Percentiles rank a stretch among this genome's conserved stretches.
phyloP scores from a whole-genome alignment of 2,329 filamentous ascomycete genomes.

The Neurospora crassa region DNA sequence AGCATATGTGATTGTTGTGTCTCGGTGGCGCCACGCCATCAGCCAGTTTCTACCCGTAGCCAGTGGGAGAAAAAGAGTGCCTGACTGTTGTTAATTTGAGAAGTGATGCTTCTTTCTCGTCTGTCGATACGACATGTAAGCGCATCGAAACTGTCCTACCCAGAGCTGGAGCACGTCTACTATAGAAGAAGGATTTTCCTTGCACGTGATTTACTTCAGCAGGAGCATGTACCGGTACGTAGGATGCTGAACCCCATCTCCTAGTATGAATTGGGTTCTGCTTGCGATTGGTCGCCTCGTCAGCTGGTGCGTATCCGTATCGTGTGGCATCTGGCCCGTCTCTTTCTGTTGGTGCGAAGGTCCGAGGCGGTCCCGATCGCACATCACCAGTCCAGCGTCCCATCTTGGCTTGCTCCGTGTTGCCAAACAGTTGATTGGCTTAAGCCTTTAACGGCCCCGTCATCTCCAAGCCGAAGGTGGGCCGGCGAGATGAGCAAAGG shows the following conservation, averaged over 20 bases:
- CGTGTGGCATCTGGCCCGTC: background rate
- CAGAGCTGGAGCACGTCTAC: background rate
- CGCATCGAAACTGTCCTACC: background rate
- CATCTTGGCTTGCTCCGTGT: background rate
- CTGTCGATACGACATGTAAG: background rate
- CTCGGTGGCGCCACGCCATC: background rate
- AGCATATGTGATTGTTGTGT: background rate
- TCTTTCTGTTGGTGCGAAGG: background rate
- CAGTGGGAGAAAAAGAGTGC: background rate
- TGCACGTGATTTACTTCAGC: background rate
- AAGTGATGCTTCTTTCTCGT: background rate
- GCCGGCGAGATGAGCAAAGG: background rate
- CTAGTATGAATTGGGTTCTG: background rate
- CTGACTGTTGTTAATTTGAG: background rate
- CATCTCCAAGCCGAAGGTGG: background rate
- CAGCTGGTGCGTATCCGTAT: background rate
- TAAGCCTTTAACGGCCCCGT: background rate
- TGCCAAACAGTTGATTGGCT: background rate
- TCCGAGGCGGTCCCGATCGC: background rate
- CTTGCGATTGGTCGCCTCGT: background rate
- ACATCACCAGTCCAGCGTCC: background rate
- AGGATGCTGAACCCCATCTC: background rate
- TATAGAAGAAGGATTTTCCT: background rate
- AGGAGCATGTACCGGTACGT: background rate
- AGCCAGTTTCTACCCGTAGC: background rate